A percentile compares a stretch with the other conserved stretches of the same genome.
These are phyloP conservation scores for Gossypium aridum DNA, from an alignment of 441 rosid species.

Conservation along the genomic window DNA sequence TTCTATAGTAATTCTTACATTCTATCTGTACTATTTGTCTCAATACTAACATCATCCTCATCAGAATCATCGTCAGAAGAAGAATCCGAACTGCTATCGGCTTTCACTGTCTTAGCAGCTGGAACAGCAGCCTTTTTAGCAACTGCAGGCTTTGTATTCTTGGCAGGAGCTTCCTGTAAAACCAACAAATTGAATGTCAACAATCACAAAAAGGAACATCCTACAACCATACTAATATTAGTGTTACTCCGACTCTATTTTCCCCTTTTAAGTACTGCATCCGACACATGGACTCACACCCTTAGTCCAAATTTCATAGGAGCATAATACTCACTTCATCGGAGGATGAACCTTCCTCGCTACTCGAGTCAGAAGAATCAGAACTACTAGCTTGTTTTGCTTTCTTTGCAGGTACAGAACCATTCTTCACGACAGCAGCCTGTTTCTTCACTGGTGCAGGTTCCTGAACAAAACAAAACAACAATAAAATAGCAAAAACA, in stretches of 20 bases:
- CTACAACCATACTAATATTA: background rate
- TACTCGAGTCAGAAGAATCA: slow-evolving; percentile 38
- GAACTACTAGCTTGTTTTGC: slow-evolving; percentile 25
- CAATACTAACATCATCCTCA: slow-evolving; percentile 14
- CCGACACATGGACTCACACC: no score
- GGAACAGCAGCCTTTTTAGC: slow-evolving; percentile 27
- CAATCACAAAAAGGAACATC: background rate
- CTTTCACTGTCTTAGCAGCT: slow-evolving; percentile 18
- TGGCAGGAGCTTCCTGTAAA: slow-evolving; percentile 14
- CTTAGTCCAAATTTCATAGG: no score
- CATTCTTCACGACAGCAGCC: slow-evolving; percentile 30
- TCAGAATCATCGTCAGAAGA: slow-evolving; percentile 32
- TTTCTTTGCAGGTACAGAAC: slow-evolving; percentile 22
- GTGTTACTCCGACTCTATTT: no score
- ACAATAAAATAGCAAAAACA: background rate
- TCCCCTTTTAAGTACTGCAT: no score
- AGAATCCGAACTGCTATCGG: slow-evolving; percentile 31
- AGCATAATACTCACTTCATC: slow-evolving; percentile 13
- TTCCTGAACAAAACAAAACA: slow-evolving; percentile 11
- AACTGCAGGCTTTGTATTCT: slow-evolving; percentile 22
- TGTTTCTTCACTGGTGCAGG: slow-evolving; percentile 23
- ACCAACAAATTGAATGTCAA: background rate
- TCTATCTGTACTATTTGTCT: background rate
- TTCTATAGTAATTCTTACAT: background rate
- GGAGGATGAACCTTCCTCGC: slow-evolving; percentile 15